These are phyloP conservation scores for Colletotrichum liriopes DNA, from an alignment of 2,329 filamentous ascomycete genomes.

Conservation along the genomic window DNA sequence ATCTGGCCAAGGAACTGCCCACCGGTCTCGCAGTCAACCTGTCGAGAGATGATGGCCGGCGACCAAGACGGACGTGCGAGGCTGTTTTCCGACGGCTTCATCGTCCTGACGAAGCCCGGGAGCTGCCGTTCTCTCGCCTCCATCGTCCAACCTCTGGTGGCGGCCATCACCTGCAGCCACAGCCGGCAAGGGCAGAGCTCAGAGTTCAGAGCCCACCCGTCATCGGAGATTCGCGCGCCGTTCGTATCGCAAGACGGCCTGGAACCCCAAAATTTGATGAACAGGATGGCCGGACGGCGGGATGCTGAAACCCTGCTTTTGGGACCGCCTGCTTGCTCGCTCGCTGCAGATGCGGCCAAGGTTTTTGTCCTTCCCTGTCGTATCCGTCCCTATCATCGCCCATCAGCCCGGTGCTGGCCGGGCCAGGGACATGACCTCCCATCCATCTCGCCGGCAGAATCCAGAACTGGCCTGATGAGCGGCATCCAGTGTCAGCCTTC, in stretches of 20 bases:
- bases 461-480: constrained; percentile 10
- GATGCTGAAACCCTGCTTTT: constrained; percentile 42
- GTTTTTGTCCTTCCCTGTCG: not conserved
- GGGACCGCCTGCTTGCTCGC: constrained; percentile 10
- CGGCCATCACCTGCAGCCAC: constrained; percentile 10
- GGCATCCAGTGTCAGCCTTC: not conserved
- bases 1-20: constrained; percentile 4
- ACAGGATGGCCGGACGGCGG: constrained; percentile 32
- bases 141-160: not conserved
- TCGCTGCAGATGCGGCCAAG: constrained; percentile 34
- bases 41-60: not conserved
- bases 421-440: constrained; percentile 4
- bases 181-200: not conserved
- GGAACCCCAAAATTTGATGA: constrained; percentile 15
- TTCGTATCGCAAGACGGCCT: constrained; percentile 21
- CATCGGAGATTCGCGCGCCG: constrained; percentile 31
- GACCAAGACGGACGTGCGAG: not conserved
- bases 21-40: not conserved
- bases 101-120: not conserved
- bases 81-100: not conserved
- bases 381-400: not conserved
- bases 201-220: constrained; percentile 7
- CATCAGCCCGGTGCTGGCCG: constrained; percentile 6
- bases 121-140: not conserved
- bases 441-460: not conserved